These are phyloP conservation scores for Trifolium fragiferum DNA, from an alignment of 306 rosid genomes.

Conservation along the genomic window DNA sequence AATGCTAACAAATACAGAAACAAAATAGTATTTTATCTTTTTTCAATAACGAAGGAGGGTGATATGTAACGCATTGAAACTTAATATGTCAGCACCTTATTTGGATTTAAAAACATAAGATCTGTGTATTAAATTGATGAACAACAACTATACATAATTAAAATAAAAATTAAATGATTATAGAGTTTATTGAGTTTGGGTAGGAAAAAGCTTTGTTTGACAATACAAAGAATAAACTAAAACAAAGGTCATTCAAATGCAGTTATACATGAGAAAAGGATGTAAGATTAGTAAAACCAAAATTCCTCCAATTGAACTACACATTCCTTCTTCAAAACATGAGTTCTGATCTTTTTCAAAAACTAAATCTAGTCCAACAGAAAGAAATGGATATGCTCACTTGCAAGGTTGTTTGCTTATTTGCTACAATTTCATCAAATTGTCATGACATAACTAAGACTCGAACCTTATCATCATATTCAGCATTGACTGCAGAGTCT, in stretches of 20 bases:
- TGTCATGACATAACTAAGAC: slow-evolving; percentile 34
- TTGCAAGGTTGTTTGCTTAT: slow-evolving; percentile 12
- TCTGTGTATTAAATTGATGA: slow-evolving; percentile 16
- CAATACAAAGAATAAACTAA: slow-evolving; percentile 31
- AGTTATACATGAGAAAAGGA: slow-evolving; percentile 39
- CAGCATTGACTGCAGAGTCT: slow-evolving; percentile 46
- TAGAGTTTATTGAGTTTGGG: background rate
- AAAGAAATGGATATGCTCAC: slow-evolving; percentile 32
- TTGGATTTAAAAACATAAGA: background rate
- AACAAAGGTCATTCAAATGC: slow-evolving; percentile 19
- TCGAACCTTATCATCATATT: slow-evolving; percentile 59
- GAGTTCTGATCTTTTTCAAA: slow-evolving; percentile 19
- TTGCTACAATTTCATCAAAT: slow-evolving; percentile 30
- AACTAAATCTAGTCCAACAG: slow-evolving; percentile 28
- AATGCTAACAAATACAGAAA: background rate
- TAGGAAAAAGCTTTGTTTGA: slow-evolving; percentile 36
- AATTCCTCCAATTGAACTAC: background rate
- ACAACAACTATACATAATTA: background rate
- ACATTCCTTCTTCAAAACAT: background rate
- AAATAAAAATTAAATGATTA: slow-evolving; percentile 9
- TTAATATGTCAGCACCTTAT: background rate
- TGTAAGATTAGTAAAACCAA: slow-evolving; percentile 25
- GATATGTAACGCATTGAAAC: slow-evolving; percentile 16
- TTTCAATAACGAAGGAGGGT: background rate
- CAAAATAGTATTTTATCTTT: slow-evolving; percentile 10